Evolutionary conservation across 345 rosid species (phyloP), one percentile per base, ranked within the genome.

Genomic region (Lepidium didymum): DNA sequence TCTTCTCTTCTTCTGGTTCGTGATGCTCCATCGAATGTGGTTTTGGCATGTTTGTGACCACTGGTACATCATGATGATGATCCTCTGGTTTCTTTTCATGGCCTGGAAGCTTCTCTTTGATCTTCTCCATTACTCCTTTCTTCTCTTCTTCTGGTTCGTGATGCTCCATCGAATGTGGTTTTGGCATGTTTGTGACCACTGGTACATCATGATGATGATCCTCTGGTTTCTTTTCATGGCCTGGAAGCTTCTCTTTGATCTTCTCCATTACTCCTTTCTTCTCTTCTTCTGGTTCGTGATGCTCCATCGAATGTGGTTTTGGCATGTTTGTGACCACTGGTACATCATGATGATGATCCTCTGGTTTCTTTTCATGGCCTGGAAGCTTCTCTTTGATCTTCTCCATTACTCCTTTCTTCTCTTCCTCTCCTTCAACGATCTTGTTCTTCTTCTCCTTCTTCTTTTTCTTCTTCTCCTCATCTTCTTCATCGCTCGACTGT

Each of bases 401-500:
- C 0, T 41, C 64, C 50, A 41, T 14, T 5, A 59, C 7, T n/a
- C 64, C 64, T 59, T 59, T 5, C 3, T 35, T 35, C 9, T 58
- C 64, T 59, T 59, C 64, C 23, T 41, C 64, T 57, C 47, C 73
- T 19, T 10, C 47, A 35, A 54, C 1, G 3, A 8, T 54, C 72
- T 78, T 69, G 70, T 53, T 78, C 34, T 80, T 58, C 49, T 38
- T 10, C 60, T 74, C 60, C 73, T 75, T 82, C 56, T 55, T 55
- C 60, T 56, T 44, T 77, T 82, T 80, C 63, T 75, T 78, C 73
- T 70, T 80, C 41, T 49, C 87, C 1, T 64, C 89, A 37, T 68
- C 90, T 72, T 86, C 97, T 70, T 88, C 93, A 8, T 85, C 91
- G 36, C 90, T 82, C 0, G 96, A 86, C 97, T 68, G 59, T 50